A percentile compares a stretch with the other conserved stretches of the same genome.
Evolutionary conservation across 2,329 filamentous ascomycete species (phyloP).

Genomic region (Curvularia spicifera): DNA sequence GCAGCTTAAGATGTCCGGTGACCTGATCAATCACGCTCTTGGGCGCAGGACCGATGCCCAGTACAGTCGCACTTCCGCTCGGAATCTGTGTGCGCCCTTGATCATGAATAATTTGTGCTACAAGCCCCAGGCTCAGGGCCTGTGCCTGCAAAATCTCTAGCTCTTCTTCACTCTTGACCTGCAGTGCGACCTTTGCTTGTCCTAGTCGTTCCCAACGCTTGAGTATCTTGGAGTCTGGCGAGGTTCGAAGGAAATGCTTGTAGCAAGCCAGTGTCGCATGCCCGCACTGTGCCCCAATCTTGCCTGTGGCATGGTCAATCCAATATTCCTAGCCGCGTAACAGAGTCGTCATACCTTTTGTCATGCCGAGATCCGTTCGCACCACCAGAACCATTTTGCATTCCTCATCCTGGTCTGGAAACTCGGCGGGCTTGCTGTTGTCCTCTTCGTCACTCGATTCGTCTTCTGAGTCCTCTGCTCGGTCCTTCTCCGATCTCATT

Average conservation of each 20-base stretch:
- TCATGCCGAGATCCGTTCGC: conserved; percentile 94
- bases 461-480: conserved; percentile 34
- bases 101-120: conserved; percentile 89
- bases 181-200: conserved; percentile 92
- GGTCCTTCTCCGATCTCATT: conserved; percentile 17
- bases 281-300: conserved; percentile 93
- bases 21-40: conserved; percentile 86
- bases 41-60: conserved; percentile 76
- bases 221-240: conserved; percentile 68
- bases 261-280: conserved; percentile 98
- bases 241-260: conserved; percentile 72
- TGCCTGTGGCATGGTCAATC: conserved; percentile 64
- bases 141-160: conserved; percentile 76
- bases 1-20: conserved; percentile 81
- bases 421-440: conserved; percentile 50
- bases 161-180: conserved; percentile 84
- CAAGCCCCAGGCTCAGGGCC: conserved; percentile 82
- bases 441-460: conserved; percentile 43
- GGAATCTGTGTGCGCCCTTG: conserved; percentile 98
- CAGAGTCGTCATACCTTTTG: conserved; percentile 70
- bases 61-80: conserved; percentile 86
- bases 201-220: conserved; percentile 84
- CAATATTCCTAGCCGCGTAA: not conserved
- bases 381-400: conserved; percentile 95
- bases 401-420: conserved; percentile 70